Conservation (phyloP, 164 flowering plant genomes). For the Magnolia kwangsiensis region DNA sequence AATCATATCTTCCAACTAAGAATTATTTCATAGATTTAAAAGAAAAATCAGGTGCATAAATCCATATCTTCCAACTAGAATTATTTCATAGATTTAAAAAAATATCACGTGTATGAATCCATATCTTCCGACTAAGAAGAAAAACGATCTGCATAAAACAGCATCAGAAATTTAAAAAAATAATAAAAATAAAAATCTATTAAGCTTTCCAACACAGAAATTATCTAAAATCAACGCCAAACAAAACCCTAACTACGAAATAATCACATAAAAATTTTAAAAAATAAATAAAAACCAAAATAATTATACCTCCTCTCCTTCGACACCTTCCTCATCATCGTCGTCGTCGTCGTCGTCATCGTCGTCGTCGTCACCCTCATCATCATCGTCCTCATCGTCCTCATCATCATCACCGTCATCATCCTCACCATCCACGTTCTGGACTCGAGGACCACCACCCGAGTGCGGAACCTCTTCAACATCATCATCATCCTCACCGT, state of each 20-base stretch:
- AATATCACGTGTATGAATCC: no score
- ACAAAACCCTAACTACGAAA: background rate
- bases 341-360: no score
- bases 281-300: background rate
- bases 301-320: constrained; percentile 41
- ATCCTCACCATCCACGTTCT: constrained; percentile 28
- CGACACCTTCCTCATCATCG: constrained; percentile 16
- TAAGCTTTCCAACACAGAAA: background rate
- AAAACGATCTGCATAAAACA: no score
- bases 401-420: constrained; percentile 38
- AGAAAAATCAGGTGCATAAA: no score
- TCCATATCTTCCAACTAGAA: no score
- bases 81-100: no score
- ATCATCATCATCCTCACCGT: constrained; percentile 19
- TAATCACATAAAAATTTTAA: background rate
- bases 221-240: no score
- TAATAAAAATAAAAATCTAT: background rate
- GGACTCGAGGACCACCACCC: constrained; percentile 20
- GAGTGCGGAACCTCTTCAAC: constrained; percentile 13
- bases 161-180: background rate
- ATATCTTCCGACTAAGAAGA: no score
- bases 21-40: no score
- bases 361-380: constrained; percentile 3
- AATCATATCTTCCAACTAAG: no score
- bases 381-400: constrained; percentile 25